phyloP scores from a whole-genome alignment of 257 asterid species.

The Orobanche coerulescens region DNA sequence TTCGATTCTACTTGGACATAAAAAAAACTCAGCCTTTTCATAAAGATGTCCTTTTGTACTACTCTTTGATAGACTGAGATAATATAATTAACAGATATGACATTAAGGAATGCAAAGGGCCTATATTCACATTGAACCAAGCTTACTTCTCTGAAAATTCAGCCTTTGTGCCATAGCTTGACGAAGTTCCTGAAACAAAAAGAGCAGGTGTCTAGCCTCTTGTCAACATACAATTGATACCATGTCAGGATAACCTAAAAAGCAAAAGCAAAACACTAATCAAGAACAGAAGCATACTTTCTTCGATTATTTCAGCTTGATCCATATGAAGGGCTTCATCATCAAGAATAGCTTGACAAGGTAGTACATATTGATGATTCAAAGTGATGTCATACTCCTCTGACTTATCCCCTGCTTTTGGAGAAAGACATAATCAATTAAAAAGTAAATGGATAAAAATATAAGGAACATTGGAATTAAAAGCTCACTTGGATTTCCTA shows the following conservation, averaged over 20 bases:
- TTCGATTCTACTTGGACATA: not conserved
- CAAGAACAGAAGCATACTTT: slow-evolving; percentile 38
- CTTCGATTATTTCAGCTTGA: slow-evolving; percentile 33
- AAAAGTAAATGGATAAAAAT: not conserved
- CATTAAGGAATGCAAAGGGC: slow-evolving; percentile 1
- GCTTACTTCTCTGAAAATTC: slow-evolving; percentile 50
- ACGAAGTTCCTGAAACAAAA: slow-evolving; percentile 41
- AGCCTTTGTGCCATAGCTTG: slow-evolving; percentile 35
- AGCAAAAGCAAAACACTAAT: slow-evolving; percentile 17
- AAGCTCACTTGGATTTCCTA: not conserved
- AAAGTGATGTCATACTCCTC: slow-evolving; percentile 29
- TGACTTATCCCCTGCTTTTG: slow-evolving; percentile 32
- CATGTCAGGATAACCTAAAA: slow-evolving; percentile 18
- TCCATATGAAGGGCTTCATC: slow-evolving; percentile 24
- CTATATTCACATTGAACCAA: slow-evolving; percentile 11
- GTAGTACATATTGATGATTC: slow-evolving; percentile 30
- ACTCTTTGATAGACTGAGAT: slow-evolving; percentile 1
- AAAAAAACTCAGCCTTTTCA: slow-evolving; percentile 9
- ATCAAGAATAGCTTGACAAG: slow-evolving; percentile 31
- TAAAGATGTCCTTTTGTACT: slow-evolving; percentile 5
- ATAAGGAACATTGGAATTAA: slow-evolving; percentile 15
- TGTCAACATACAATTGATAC: slow-evolving; percentile 13
- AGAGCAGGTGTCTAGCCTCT: slow-evolving; percentile 19
- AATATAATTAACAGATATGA: slow-evolving; percentile 6
- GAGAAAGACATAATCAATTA: slow-evolving; percentile 15